Base-by-base conservation (phyloP, 225 moss, liverwort and hornwort genomes). In the Sphagnum contortum region DNA sequence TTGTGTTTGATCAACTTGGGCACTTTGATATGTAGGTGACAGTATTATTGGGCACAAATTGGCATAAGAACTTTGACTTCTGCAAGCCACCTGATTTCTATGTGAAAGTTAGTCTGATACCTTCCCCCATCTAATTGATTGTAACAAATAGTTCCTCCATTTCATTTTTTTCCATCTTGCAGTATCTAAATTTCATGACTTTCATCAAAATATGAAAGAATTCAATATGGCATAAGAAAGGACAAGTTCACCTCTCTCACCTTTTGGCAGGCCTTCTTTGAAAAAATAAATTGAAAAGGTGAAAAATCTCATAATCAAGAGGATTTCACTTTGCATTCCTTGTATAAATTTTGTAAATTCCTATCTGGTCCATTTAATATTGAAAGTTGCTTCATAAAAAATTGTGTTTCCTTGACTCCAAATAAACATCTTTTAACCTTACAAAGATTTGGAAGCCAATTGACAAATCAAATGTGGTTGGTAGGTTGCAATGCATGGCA, bases 61-160 rank as follows among this genome's bases (percentile, higher is more conserved):
- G 96, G 96, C 89, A 93, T 69, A 89, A 76, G 64, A 59, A 79
- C 62, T 93, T 91, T 61, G 93, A 98, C 68, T 0, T 70, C 44
- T 69, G 87, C 48, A 92, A 89, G 77, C 84, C 81, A 58, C 93
- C 93, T 9, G 96, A 98, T 57, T 92, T 93, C 66, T 93, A 83
- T 71, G 90, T 90, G 9, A 88, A 86, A 89, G 94, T 94, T 64
- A 63, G 69, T 45, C 66, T 52, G 5, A 44, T 45, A 12, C 49
- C 2, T 9, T 61, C 61, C 55, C 9, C 8, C 6, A 51, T 70
- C 48, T 6, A 44, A 9, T 44, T 45, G 13, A 44, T 48, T 7
- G 59, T 68, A 10, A 6, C 44, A 49, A 57, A 12, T 13, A 48
- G 48, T 48, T n/a, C 45, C 11, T 56, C 0, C 12, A 7, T 29